phyloP scores from a whole-genome alignment of 2,329 filamentous ascomycete species.

The Cylindrodendrum hubeiense region DNA sequence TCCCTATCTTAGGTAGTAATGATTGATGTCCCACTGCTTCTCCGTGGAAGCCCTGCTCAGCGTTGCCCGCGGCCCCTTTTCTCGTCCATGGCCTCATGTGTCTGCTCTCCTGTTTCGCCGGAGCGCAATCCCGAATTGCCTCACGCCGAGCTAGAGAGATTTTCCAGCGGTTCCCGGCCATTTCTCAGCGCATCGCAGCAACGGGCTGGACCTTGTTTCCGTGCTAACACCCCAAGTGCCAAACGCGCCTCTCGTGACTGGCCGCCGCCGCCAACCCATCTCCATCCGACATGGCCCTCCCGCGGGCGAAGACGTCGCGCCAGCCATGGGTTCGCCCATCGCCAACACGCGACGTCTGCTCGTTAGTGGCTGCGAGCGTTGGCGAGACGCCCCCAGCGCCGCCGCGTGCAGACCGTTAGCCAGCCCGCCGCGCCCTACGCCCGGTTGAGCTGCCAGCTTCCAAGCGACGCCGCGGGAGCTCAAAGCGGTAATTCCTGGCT shows the following conservation, averaged over 20 bases:
- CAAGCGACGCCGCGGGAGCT: background rate
- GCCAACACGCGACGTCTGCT: background rate
- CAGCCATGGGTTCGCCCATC: constrained; percentile 2
- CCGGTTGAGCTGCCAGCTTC: no score
- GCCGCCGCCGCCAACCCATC: background rate
- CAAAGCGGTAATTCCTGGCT: background rate
- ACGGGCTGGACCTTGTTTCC: background rate
- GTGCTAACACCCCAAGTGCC: background rate
- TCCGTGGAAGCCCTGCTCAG: background rate
- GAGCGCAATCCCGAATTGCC: background rate
- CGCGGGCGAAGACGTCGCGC: background rate
- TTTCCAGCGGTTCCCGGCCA: background rate
- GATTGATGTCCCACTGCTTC: background rate
- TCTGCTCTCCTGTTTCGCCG: background rate
- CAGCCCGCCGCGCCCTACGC: no score
- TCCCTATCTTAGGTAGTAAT: background rate
- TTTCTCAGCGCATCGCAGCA: no score
- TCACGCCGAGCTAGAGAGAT: background rate
- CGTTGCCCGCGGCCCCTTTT: background rate
- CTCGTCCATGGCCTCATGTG: background rate
- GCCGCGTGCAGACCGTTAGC: no score
- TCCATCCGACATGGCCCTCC: background rate
- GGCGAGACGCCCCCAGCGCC: no score
- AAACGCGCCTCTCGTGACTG: background rate
- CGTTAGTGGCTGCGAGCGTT: no score